Evolutionary conservation across 2,329 filamentous ascomycete species (phyloP).

Genomic region (Ceratocystis variospora): DNA sequence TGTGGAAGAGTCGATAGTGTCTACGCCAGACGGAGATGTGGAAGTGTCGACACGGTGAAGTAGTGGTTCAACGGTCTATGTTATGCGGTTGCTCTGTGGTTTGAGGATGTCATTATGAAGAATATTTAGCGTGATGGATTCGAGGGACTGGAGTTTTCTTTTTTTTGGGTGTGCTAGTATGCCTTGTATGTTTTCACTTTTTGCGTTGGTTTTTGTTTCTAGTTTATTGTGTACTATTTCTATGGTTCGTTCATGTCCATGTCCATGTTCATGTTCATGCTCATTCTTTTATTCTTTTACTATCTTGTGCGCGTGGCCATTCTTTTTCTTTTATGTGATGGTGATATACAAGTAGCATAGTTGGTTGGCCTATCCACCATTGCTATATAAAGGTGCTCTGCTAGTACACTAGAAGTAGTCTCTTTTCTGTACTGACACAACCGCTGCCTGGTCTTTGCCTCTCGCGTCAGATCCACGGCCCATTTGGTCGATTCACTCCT

Average conservation of each 20-base stretch:
- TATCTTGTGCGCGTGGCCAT: not conserved
- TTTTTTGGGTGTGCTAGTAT: no score
- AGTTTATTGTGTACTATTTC: constrained; percentile 7
- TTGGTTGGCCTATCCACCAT: no score
- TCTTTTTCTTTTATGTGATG: not conserved
- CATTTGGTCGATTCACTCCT: no score
- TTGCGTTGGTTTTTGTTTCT: constrained; percentile 15
- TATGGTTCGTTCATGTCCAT: not conserved
- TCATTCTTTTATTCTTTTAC: not conserved
- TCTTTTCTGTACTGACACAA: not conserved
- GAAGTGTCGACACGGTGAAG: constrained; percentile 13
- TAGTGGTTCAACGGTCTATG: not conserved
- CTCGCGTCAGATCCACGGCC: no score
- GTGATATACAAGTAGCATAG: no score
- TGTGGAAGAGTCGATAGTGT: constrained; percentile 15
- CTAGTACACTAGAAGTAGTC: not conserved
- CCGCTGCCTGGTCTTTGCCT: no score
- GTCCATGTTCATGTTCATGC: not conserved
- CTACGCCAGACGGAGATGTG: constrained; percentile 15
- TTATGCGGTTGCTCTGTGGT: not conserved
- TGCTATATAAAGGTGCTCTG: not conserved
- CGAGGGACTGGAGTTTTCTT: no score
- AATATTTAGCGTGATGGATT: no score
- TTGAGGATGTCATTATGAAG: constrained; percentile 2
- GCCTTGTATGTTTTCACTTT: not conserved